A percentile compares a stretch with the other conserved stretches of the same genome.
Evolutionary conservation across 441 rosid species (phyloP).

Genomic region (Melastoma candidum): DNA sequence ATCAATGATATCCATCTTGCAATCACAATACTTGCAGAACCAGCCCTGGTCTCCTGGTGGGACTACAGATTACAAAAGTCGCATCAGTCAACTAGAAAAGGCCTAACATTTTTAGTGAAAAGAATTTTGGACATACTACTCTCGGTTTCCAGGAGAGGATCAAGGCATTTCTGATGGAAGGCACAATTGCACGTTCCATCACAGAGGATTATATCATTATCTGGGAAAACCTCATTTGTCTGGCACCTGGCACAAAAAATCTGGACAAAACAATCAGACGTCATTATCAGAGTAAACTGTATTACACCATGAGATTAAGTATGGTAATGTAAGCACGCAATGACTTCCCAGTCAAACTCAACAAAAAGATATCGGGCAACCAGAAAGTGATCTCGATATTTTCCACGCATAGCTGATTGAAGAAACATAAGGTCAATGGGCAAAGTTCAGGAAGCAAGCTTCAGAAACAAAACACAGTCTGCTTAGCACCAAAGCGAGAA

Average conservation of each 20-base stretch:
- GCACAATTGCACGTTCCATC: conserved; percentile 95
- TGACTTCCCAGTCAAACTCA: too few species aligned
- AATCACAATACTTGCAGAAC: conserved; percentile 87
- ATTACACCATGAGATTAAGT: too few species aligned
- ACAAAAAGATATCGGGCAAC: not conserved
- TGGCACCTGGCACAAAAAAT: conserved; percentile 94
- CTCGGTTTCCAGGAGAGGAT: conserved; percentile 86
- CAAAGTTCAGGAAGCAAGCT: not conserved
- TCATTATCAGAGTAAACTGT: too few species aligned
- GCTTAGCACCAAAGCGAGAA: conserved; percentile 1
- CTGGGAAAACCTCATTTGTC: conserved; percentile 71
- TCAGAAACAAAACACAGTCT: not conserved
- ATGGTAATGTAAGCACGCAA: too few species aligned
- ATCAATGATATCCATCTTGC: conserved; percentile 86
- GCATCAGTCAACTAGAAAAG: conserved; percentile 8
- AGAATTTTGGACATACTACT: conserved; percentile 40
- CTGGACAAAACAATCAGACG: conserved; percentile 22
- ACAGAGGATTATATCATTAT: conserved; percentile 89
- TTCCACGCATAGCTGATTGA: too few species aligned
- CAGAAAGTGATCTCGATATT: too few species aligned
- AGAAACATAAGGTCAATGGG: not conserved
- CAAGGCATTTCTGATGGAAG: conserved; percentile 91
- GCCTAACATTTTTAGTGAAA: not conserved
- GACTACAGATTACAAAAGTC: conserved; percentile 39
- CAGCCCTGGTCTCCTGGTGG: conserved; percentile 98